Evolutionary conservation across 345 rosid species (phyloP).

Genomic region (Trapa bicornis): DNA sequence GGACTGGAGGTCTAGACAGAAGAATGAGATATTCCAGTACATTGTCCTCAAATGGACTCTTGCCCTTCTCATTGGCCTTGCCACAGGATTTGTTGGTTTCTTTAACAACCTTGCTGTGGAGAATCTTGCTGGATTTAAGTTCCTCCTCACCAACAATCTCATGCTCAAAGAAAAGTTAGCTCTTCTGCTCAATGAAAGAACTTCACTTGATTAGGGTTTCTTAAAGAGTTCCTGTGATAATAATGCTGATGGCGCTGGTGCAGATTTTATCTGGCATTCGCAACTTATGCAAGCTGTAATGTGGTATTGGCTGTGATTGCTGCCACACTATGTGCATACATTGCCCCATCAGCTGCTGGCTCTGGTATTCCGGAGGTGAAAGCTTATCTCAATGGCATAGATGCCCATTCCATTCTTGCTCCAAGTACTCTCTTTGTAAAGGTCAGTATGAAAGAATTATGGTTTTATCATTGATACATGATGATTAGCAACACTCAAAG

Average conservation of each 20-base stretch:
- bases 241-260: slow-evolving; percentile 13
- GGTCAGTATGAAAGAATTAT: slow-evolving; percentile 22
- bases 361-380: slow-evolving; percentile 95
- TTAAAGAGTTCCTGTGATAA: slow-evolving; percentile 11
- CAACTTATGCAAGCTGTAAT: slow-evolving; percentile 50
- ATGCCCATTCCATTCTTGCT: slow-evolving; percentile 81
- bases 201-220: background rate
- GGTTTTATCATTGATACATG: background rate
- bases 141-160: slow-evolving; percentile 56
- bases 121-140: slow-evolving; percentile 76
- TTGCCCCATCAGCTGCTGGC: slow-evolving; percentile 93
- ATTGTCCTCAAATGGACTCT: slow-evolving; percentile 73
- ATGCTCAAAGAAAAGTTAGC: slow-evolving; percentile 57
- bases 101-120: slow-evolving; percentile 71
- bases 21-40: slow-evolving; percentile 68
- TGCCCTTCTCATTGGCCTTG: slow-evolving; percentile 65
- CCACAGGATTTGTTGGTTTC: slow-evolving; percentile 58
- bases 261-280: slow-evolving; percentile 67
- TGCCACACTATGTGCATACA: slow-evolving; percentile 61
- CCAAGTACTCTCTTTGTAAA: slow-evolving; percentile 80
- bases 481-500: too few relatives aligned
- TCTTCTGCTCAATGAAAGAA: background rate
- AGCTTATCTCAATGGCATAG: slow-evolving; percentile 90
- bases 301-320: slow-evolving; percentile 53
- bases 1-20: slow-evolving; percentile 80